phyloP scores from a whole-genome alignment of 2,329 filamentous ascomycete genomes.

The Simplicillium aogashimaense region DNA sequence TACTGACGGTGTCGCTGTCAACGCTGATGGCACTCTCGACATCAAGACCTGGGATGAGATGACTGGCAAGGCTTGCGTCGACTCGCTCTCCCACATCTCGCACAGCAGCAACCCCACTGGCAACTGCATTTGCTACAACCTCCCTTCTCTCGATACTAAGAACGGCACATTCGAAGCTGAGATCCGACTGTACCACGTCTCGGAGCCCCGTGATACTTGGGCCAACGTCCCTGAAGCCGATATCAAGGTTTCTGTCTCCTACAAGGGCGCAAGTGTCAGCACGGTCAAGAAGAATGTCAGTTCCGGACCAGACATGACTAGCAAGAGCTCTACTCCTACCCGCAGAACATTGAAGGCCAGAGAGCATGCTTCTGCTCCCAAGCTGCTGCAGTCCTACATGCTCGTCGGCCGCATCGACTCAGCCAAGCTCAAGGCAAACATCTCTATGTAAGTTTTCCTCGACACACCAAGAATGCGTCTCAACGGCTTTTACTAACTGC shows the following conservation, averaged over 20 bases:
- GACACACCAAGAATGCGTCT: not conserved
- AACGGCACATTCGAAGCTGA: constrained; percentile 70
- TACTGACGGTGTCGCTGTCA: constrained; percentile 21
- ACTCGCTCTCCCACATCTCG: constrained; percentile 42
- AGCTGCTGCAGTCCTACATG: constrained; percentile 51
- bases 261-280: constrained; percentile 36
- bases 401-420: constrained; percentile 61
- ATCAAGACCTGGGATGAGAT: constrained; percentile 44
- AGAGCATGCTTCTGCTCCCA: constrained; percentile 16
- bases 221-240: constrained; percentile 38
- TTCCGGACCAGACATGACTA: constrained; percentile 14
- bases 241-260: constrained; percentile 44
- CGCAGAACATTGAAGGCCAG: not conserved
- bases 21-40: constrained; percentile 37
- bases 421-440: constrained; percentile 36
- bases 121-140: constrained; percentile 73
- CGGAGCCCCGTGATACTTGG: constrained; percentile 44
- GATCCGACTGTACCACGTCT: constrained; percentile 62
- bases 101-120: constrained; percentile 64
- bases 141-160: constrained; percentile 57
- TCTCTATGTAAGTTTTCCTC: constrained; percentile 47
- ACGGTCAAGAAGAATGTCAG: constrained; percentile 15
- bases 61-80: constrained; percentile 49
- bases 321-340: constrained; percentile 1
- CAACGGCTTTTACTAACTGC: not conserved